Conservation (phyloP, 2,329 filamentous ascomycete species). For the Phaeosphaeria sp. region DNA sequence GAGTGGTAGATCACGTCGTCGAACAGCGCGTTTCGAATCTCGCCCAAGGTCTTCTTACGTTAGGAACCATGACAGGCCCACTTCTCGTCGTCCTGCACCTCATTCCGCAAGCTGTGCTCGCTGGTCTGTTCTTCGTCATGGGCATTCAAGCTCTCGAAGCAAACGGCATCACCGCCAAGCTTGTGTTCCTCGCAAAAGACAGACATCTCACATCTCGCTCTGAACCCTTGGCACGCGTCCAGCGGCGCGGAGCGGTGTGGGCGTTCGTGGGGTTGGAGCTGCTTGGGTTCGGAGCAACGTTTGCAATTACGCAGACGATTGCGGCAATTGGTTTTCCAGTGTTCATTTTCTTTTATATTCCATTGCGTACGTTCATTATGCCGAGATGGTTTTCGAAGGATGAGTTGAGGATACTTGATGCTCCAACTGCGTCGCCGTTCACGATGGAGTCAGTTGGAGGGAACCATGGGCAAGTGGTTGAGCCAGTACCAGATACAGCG, state of each 20-base stretch:
- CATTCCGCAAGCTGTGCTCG: conserved; percentile 62
- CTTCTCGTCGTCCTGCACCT: conserved; percentile 61
- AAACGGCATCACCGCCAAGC: conserved; percentile 61
- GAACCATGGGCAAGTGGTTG: conserved; percentile 44
- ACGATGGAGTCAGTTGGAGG: conserved; percentile 62
- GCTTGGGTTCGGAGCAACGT: conserved; percentile 59
- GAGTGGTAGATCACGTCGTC: conserved; percentile 57
- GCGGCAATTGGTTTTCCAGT: conserved; percentile 67
- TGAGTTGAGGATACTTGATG: conserved; percentile 61
- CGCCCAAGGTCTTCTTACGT: conserved; percentile 60
- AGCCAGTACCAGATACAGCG: conserved; percentile 5
- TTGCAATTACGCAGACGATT: conserved; percentile 67
- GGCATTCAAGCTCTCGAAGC: conserved; percentile 60
- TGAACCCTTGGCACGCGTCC: conserved; percentile 56
- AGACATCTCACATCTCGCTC: conserved; percentile 55
- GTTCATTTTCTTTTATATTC: conserved; percentile 64
- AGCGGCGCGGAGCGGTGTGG: conserved; percentile 53
- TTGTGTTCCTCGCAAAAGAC: conserved; percentile 58
- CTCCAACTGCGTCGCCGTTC: conserved; percentile 61
- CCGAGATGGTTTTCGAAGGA: conserved; percentile 58
- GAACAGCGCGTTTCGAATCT: conserved; percentile 66
- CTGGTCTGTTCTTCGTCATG: conserved; percentile 66
- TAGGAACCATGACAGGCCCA: conserved; percentile 65
- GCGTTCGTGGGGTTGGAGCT: conserved; percentile 61
- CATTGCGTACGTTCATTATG: conserved; percentile 58